Conservation (phyloP, 768 basidiomycete species). For the Trametes gibbosa region DNA sequence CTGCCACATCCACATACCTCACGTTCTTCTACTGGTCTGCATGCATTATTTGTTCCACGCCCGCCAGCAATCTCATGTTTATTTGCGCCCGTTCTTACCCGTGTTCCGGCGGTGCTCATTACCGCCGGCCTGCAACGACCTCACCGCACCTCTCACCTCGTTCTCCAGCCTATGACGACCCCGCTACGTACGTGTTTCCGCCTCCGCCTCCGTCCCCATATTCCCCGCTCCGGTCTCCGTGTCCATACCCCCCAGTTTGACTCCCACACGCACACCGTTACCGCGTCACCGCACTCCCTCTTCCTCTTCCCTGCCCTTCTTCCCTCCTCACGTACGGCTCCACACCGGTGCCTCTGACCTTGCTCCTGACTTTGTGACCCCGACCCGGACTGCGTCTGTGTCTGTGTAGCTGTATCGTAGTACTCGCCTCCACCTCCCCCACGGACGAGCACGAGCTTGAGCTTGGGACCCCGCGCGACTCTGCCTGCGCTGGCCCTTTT, state of each 20-base stretch:
- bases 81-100: neutral
- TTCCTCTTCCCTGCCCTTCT: neutral
- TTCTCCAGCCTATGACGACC: neutral
- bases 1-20: neutral
- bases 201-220: neutral
- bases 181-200: slow-evolving; percentile 2
- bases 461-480: too few relatives aligned
- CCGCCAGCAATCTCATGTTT: neutral
- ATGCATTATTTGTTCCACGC: neutral
- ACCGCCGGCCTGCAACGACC: neutral
- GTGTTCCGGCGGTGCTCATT: too few relatives aligned
- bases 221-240: neutral
- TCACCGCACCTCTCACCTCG: neutral
- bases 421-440: too few relatives aligned
- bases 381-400: too few relatives aligned
- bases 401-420: too few relatives aligned
- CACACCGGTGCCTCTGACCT: too few relatives aligned
- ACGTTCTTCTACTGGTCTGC: too few relatives aligned
- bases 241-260: slow-evolving; percentile 3
- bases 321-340: neutral
- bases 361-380: too few relatives aligned
- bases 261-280: neutral
- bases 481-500: too few relatives aligned
- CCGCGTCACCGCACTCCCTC: neutral
- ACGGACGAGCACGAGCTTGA: too few relatives aligned